Base-by-base conservation (phyloP, 129 eudicot species). In the Centaurea solstitialis region DNA sequence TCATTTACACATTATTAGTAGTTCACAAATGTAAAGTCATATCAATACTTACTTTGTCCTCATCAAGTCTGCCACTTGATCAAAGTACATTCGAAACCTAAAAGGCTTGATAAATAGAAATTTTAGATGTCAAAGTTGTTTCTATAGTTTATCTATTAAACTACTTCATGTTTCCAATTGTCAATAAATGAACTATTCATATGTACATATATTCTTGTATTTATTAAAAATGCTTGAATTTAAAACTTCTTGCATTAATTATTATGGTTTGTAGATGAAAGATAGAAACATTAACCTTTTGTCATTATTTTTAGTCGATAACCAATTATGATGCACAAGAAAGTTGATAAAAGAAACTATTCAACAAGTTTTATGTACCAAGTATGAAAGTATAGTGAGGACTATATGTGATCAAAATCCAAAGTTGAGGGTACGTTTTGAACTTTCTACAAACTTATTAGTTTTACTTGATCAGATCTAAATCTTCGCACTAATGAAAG, bases 381-480 rank as follows among this genome's bases (percentile, higher is more conserved):
- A 20, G 9, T 57, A 59, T 66, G 65, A 64, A 62, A 73, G 37
- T 37, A 18, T 17, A 77, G 8, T 1, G 64, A 66, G 64, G 72
- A 8, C 40, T n/a, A 21, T 1, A 2, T 39, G 64, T 4, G 11
- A 76, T 4, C 13, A 40, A 24, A n/a, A 23, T 64, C 9, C 24
- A 74, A 76, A 71, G 33, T 41, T 59, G 45, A 77, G 82, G 82
- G 78, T 22, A 7, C 30, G 1, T 20, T 41, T 71, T 28, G 71
- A 7, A 11, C 37, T 20, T 64, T 73, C 12, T 40, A 24, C 21
- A 73, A 67, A 57, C 39, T 70, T 40, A 38, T 47, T 26, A 40
- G 20, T 69, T 24, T 75, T 57, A 50, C 35, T 82, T 9, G 69
- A 61, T 76, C 74, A 83, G 78, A 83, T 83, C 82, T 77, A 71